Conservation (phyloP, 2,329 filamentous ascomycete genomes). For the Fusarium sp. region DNA sequence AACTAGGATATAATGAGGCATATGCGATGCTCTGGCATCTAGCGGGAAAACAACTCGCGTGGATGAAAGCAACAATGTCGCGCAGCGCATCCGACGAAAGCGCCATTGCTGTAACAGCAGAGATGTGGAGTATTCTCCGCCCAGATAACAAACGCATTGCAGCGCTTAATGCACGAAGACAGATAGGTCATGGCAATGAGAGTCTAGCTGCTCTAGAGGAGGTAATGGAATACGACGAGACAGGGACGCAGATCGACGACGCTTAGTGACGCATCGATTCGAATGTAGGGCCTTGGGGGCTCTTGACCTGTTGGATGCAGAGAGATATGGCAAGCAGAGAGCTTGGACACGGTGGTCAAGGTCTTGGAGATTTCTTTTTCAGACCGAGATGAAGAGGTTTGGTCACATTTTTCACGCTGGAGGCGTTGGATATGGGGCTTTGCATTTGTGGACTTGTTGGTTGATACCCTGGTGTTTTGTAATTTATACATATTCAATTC, state of each 20-base stretch:
- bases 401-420: neutral
- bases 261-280: slow-evolving; percentile 35
- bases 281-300: neutral
- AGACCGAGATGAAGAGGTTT: neutral
- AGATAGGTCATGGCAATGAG: slow-evolving; percentile 35
- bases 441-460: slow-evolving; percentile 14
- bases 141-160: slow-evolving; percentile 51
- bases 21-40: slow-evolving; percentile 59
- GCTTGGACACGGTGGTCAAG: neutral
- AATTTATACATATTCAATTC: neutral
- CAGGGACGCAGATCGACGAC: slow-evolving; percentile 47
- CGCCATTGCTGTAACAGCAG: slow-evolving; percentile 49
- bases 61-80: slow-evolving; percentile 55
- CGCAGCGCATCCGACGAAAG: slow-evolving; percentile 24
- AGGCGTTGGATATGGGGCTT: slow-evolving; percentile 15
- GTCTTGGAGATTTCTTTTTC: neutral
- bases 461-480: slow-evolving; percentile 25
- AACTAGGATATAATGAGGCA: slow-evolving; percentile 45
- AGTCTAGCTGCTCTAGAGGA: slow-evolving; percentile 43
- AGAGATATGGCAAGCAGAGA: too few species aligned
- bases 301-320: slow-evolving; percentile 10
- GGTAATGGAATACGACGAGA: slow-evolving; percentile 44
- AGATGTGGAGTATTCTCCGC: slow-evolving; percentile 50
- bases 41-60: slow-evolving; percentile 60
- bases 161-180: slow-evolving; percentile 29